Base-by-base conservation (phyloP, 2,329 filamentous ascomycete species). In the Diaporthe amygdali region DNA sequence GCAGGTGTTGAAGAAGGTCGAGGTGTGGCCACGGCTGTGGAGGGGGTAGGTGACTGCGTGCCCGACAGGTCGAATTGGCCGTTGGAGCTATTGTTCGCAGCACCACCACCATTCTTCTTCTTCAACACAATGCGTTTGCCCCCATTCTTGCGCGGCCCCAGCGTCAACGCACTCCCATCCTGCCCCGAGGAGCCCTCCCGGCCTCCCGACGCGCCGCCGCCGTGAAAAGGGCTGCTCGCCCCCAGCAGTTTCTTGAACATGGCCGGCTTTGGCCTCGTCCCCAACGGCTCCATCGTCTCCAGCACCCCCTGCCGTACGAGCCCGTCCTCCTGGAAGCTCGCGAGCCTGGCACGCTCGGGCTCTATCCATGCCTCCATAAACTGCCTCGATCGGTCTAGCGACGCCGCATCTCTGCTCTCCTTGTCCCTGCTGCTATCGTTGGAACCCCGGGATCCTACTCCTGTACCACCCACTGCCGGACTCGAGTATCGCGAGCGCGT, bases 231-330 rank as follows among this genome's bases (percentile, higher is more conserved):
- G 22, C 78, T 61, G 76, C 72, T 63, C 9, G 67, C 46, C 5
- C 72, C 75, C 69, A 76, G 80, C 69, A 78, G 79, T 77, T 83
- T 86, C 82, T 90, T 90, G 74, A 91, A 84, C 78, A 90, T 88
- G 59, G 87, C 82, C 27, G 86, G 87, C 81, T 89, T 90, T 15
- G 95, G 95, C 75, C 91, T 86, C 68, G 91, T 88, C 49, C 95
- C 95, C 69, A 97, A 84, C 32, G 95, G 92, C 67, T 91, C 91
- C 95, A 97, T 97, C 77, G 92, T 92, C 81, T 94, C 92, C 71
- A 97, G 85, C 22, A 97, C 93, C 74, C 93, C 93, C 80, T 91
- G 90, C 61, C 92, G 87, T 77, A 92, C 85, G 75, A 96, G 87
- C 54, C 93, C 93, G 70, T 88, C 90, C 79, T 97, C 94, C 84